Base-by-base conservation (phyloP, 116 monocot species). In the Trichopus zeylanicus region DNA sequence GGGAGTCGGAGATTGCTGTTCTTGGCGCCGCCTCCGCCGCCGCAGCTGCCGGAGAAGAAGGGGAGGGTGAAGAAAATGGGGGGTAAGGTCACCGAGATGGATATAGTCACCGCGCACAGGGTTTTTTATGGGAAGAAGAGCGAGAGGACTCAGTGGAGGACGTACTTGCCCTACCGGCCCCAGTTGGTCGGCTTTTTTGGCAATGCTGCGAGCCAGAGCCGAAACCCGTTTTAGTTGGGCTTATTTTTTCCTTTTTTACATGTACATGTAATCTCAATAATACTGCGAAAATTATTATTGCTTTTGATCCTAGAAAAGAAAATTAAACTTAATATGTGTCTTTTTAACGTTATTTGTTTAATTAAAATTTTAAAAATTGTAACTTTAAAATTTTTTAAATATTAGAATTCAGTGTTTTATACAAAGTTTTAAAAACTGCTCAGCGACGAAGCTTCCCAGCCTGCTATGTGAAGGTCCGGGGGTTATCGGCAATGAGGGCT, bases 391-490 rank as follows among this genome's bases (percentile, higher is more conserved):
- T n/a, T n/a, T n/a, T n/a, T n/a, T n/a, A n/a, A n/a, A n/a, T n/a
- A n/a, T n/a, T n/a, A n/a, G n/a, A n/a, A n/a, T n/a, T n/a, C n/a
- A n/a, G n/a, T n/a, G n/a, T n/a, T n/a, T n/a, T n/a, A n/a, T n/a
- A n/a, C n/a, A n/a, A n/a, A n/a, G n/a, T n/a, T n/a, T n/a, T n/a
- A n/a, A n/a, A n/a, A n/a, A n/a, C n/a, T n/a, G n/a, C n/a, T n/a
- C n/a, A n/a, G n/a, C n/a, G n/a, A n/a, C n/a, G n/a, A n/a, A n/a
- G n/a, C n/a, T n/a, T n/a, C n/a, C n/a, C n/a, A n/a, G 71, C 77
- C 51, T 81, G 86, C 53, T 77, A 71, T 0, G 20, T 51, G 66
- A 80, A 76, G 61, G 27, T 77, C 29, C 81, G 69, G 15, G 86
- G 81, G 37, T 86, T 69, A 48, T 58, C 52, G 5, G 31, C 39